Conservation (phyloP, 305 asterid genomes). For the Solanum chacoense region DNA sequence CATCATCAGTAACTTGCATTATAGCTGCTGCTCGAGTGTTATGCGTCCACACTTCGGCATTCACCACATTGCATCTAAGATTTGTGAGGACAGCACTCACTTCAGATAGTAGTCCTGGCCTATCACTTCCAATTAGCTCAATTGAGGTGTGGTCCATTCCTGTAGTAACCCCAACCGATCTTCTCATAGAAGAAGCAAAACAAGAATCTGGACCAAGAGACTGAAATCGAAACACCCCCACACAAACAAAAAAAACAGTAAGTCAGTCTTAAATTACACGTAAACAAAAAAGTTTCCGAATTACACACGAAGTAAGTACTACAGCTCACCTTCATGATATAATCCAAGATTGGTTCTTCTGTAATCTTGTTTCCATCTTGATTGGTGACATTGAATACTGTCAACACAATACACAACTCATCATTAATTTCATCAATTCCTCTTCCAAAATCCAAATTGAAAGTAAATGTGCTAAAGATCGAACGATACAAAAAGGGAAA, state of each 20-base stretch:
- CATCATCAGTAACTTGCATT: slow-evolving; percentile 75
- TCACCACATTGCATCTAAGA: slow-evolving; percentile 79
- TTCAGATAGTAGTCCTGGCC: slow-evolving; percentile 94
- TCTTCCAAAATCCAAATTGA: neutral
- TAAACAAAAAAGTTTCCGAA: neutral
- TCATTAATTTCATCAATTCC: neutral
- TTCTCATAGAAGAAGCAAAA: slow-evolving; percentile 80
- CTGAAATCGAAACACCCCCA: slow-evolving; percentile 23
- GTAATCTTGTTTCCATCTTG: slow-evolving; percentile 72
- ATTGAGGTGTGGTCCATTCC: slow-evolving; percentile 66
- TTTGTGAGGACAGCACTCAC: slow-evolving; percentile 85
- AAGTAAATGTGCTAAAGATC: neutral
- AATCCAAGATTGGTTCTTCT: slow-evolving; percentile 66
- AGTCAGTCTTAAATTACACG: neutral
- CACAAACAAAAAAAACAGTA: neutral
- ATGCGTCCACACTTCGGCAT: slow-evolving; percentile 97
- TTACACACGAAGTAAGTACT: neutral
- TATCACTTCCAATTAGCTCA: slow-evolving; percentile 78
- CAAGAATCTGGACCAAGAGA: slow-evolving; percentile 93
- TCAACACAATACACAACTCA: neutral
- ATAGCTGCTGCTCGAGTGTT: slow-evolving; percentile 96
- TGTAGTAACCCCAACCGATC: slow-evolving; percentile 75
- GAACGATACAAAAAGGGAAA: neutral
- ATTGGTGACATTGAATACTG: slow-evolving; percentile 91
- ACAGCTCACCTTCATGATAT: slow-evolving; percentile 63